Conservation (phyloP, 139 green algal genomes). For the Volvox reticuliferus region DNA sequence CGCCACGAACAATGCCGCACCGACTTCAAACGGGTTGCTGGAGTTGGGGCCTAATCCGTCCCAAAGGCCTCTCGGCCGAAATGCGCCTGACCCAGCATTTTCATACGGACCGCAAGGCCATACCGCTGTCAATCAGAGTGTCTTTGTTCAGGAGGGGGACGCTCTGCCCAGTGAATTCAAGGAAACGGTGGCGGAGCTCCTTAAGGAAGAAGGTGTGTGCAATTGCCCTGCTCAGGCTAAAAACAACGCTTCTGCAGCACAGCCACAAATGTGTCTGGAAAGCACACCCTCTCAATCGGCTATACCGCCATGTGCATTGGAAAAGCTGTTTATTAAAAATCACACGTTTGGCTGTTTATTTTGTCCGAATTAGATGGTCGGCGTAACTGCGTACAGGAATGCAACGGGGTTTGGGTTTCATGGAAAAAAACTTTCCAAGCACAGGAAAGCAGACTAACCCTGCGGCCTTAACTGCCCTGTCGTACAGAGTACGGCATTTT, state of each 20-base stretch:
- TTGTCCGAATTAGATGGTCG: no score
- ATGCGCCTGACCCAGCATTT: background rate
- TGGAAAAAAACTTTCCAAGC: no score
- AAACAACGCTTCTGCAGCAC: no score
- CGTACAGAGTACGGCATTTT: constrained; percentile 35
- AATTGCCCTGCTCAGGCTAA: no score
- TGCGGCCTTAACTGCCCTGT: background rate
- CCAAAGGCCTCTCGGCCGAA: background rate
- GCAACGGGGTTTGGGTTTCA: no score
- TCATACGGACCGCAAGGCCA: background rate
- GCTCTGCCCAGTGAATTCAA: background rate
- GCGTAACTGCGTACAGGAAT: no score
- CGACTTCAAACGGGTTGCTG: background rate
- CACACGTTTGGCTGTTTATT: no score
- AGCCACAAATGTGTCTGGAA: no score
- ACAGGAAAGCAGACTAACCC: no score
- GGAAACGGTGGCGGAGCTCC: constrained; percentile 27
- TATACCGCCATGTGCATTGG: no score
- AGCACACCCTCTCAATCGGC: no score
- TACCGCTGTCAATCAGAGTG: background rate
- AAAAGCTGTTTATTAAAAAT: no score
- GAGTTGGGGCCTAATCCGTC: background rate
- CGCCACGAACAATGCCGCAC: background rate
- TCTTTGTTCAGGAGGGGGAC: constrained; percentile 7
- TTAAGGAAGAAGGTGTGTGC: constrained; percentile 22